phyloP scores from a whole-genome alignment of 139 green algal species.

The Chlamydomonas applanata region DNA sequence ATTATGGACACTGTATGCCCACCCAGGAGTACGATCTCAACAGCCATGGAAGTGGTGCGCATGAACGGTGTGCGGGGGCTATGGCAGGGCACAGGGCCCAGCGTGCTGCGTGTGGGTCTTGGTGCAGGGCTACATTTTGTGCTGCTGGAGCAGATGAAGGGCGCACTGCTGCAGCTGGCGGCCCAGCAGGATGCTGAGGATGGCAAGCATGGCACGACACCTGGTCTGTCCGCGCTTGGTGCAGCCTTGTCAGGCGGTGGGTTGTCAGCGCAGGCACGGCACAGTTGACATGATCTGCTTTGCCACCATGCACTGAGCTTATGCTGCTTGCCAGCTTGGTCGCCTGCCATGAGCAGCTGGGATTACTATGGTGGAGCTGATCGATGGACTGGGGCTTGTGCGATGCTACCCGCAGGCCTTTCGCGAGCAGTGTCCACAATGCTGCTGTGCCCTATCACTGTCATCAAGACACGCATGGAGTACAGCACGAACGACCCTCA shows the following conservation, averaged over 20 bases:
- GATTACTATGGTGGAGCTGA: no score
- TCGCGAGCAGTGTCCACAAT: slow-evolving; percentile 73
- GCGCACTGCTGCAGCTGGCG: not conserved
- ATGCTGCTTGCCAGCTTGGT: no score
- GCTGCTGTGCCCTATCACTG: slow-evolving; percentile 82
- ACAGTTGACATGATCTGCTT: not conserved
- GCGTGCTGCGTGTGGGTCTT: slow-evolving; percentile 68
- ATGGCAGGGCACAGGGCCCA: slow-evolving; percentile 76
- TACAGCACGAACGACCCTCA: slow-evolving; percentile 36
- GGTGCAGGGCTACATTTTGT: slow-evolving; percentile 81
- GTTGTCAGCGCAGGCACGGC: not conserved
- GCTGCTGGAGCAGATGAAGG: slow-evolving; percentile 63
- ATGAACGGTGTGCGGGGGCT: slow-evolving; percentile 54
- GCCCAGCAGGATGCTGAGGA: not conserved
- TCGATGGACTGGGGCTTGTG: no score
- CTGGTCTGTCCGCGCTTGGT: not conserved
- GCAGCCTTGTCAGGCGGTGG: slow-evolving; percentile 29
- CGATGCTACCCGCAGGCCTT: slow-evolving; percentile 41
- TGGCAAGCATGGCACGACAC: not conserved
- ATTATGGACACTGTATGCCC: no score
- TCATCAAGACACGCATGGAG: slow-evolving; percentile 98
- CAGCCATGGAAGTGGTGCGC: slow-evolving; percentile 39
- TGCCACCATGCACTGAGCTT: not conserved
- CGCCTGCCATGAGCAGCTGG: no score
- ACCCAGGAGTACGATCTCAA: slow-evolving; percentile 37